Evolutionary conservation across 805 yeast species (phyloP).

Genomic region (Metschnikowia henanensis): DNA sequence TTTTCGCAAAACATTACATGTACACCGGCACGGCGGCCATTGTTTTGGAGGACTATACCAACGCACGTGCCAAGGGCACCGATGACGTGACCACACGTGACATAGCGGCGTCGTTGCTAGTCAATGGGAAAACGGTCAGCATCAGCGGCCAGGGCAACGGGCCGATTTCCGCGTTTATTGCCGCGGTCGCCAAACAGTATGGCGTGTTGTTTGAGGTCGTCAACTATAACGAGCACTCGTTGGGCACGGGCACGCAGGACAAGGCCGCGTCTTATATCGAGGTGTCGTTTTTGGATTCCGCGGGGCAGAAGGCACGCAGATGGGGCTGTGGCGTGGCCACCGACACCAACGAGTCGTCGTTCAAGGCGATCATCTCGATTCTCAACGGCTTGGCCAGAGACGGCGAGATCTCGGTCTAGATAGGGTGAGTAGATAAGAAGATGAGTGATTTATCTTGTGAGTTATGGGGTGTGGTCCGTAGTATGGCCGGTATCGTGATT

Average conservation of each 20-base stretch:
- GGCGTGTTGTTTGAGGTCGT: conserved; percentile 59
- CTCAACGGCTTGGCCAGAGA: conserved; percentile 25
- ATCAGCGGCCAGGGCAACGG: conserved; percentile 71
- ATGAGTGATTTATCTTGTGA: too few species aligned
- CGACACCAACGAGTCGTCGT: conserved; percentile 44
- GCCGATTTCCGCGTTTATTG: conserved; percentile 71
- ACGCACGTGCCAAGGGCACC: conserved; percentile 21
- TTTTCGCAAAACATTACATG: conserved; percentile 59
- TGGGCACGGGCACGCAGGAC: conserved; percentile 69
- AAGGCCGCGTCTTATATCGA: conserved; percentile 78
- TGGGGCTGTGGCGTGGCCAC: conserved; percentile 48
- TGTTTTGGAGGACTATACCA: conserved; percentile 26
- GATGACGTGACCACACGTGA: conserved; percentile 22
- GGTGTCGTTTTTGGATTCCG: conserved; percentile 36
- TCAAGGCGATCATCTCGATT: conserved; percentile 29
- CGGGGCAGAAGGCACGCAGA: conserved; percentile 32
- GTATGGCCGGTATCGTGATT: background rate
- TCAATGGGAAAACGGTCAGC: conserved; percentile 25
- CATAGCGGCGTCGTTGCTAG: conserved; percentile 22
- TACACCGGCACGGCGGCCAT: conserved; percentile 18
- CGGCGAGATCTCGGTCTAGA: conserved; percentile 29
- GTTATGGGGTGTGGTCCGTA: too few species aligned
- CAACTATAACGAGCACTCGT: conserved; percentile 69
- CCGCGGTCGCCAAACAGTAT: conserved; percentile 56
- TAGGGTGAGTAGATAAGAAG: background rate